A percentile compares a stretch with the other conserved stretches of the same genome.
phyloP scores from a whole-genome alignment of 805 yeast species.

The Monosporozyma servazzii region DNA sequence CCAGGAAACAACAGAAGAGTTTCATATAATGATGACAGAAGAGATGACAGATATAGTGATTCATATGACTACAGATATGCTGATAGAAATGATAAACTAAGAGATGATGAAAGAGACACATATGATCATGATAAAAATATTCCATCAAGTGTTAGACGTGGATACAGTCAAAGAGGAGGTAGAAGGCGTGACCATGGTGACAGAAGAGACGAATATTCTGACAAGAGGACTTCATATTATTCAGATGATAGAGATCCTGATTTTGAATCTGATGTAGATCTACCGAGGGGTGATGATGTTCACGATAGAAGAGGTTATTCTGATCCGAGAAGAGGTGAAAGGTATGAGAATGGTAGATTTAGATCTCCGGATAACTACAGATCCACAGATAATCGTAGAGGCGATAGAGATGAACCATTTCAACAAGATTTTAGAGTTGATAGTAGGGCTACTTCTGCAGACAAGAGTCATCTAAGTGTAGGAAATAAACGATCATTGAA shows the following conservation, averaged over 20 bases:
- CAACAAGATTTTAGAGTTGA: background rate
- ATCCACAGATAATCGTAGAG: background rate
- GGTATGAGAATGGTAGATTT: background rate
- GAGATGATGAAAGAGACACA: background rate
- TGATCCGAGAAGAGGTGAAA: background rate
- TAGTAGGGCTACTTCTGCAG: background rate
- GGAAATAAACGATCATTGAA: background rate
- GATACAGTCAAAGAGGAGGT: background rate
- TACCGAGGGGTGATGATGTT: background rate
- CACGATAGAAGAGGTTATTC: background rate
- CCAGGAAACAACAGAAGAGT: background rate
- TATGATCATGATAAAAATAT: background rate
- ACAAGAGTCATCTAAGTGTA: background rate
- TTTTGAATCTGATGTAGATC: background rate
- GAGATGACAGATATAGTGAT: background rate
- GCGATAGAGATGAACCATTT: background rate
- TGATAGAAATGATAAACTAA: background rate
- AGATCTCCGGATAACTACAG: background rate
- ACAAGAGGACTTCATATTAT: background rate
- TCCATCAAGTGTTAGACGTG: background rate
- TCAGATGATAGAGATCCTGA: background rate
- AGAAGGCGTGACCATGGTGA: background rate
- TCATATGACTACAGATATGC: background rate
- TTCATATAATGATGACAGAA: background rate
- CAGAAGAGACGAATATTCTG: background rate